Evolutionary conservation across 192 early-diverging fungal genomes (phyloP).

Genomic region (Coemansia nantahalensis): DNA sequence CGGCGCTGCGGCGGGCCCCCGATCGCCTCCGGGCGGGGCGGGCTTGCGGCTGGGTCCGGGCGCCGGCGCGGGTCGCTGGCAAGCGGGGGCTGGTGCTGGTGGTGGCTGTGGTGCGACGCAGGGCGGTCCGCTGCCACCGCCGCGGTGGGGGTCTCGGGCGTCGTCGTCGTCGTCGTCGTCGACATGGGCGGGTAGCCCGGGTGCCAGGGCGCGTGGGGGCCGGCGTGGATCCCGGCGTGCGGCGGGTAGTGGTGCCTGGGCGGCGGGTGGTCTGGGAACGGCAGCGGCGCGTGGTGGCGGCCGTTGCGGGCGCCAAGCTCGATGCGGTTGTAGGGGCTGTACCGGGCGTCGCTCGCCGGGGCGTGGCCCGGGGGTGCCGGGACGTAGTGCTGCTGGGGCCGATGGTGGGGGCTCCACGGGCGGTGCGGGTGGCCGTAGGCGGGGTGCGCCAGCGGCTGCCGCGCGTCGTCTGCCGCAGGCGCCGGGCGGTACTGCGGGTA

Average conservation of each 20-base stretch:
- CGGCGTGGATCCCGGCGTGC: not conserved
- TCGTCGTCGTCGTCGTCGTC: constrained; percentile 9
- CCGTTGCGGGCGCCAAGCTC: constrained; percentile 20
- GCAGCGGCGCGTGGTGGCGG: constrained; percentile 19
- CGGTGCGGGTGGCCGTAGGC: constrained; percentile 24
- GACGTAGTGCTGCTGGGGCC: constrained; percentile 32
- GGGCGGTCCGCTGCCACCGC: not conserved
- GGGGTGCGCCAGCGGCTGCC: constrained; percentile 6
- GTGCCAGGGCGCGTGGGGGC: constrained; percentile 2
- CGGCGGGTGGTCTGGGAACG: constrained; percentile 18
- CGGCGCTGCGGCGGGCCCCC: constrained; percentile 20
- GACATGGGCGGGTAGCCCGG: constrained; percentile 2
- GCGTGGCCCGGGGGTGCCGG: constrained; percentile 23
- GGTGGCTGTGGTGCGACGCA: too few species aligned
- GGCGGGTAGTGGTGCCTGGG: constrained; percentile 13
- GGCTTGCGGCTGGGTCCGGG: not conserved
- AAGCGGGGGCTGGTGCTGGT: not conserved
- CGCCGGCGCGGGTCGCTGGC: constrained; percentile 4
- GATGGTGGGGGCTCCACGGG: constrained; percentile 51
- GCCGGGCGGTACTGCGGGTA: constrained; percentile 5
- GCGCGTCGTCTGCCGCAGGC: constrained; percentile 19
- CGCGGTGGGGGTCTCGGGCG: constrained; percentile 7
- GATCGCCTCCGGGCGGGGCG: not conserved
- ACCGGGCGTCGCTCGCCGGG: constrained; percentile 29
- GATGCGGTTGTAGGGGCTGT: constrained; percentile 46